Evolutionary conservation across 2,329 filamentous ascomycete genomes (phyloP).

Genomic region (Pseudogymnoascus sp.): DNA sequence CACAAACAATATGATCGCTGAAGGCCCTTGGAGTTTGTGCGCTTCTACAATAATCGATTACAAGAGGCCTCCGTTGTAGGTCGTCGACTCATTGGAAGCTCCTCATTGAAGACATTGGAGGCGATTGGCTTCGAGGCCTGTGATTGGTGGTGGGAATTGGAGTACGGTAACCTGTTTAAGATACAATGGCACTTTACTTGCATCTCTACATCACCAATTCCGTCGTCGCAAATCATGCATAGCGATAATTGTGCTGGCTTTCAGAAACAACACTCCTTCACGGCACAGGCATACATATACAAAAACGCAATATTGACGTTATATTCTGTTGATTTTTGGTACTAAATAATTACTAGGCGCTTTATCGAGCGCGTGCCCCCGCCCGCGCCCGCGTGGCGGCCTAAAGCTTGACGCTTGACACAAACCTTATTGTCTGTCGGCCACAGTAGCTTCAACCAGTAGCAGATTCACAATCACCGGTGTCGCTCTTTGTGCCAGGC

Average conservation of each 20-base stretch:
- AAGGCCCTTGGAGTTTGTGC: slow-evolving; percentile 5
- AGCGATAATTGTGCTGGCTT: background rate
- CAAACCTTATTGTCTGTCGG: slow-evolving; percentile 2
- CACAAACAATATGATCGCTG: background rate
- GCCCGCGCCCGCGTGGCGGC: background rate
- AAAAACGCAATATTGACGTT: slow-evolving; percentile 4
- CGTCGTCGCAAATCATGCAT: background rate
- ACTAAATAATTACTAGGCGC: background rate
- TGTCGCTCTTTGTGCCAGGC: slow-evolving; percentile 4
- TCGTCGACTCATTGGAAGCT: slow-evolving; percentile 7
- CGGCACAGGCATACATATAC: background rate
- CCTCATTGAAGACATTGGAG: slow-evolving; percentile 8
- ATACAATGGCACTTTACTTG: background rate
- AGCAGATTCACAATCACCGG: slow-evolving; percentile 11
- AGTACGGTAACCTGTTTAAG: background rate
- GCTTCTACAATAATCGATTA: background rate
- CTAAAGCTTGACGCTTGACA: background rate
- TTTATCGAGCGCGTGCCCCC: background rate
- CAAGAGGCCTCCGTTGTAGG: slow-evolving; percentile 4
- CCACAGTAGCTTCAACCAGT: slow-evolving; percentile 3
- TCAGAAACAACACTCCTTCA: background rate
- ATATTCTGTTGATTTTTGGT: background rate
- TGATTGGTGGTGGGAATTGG: background rate
- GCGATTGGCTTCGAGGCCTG: slow-evolving; percentile 5
- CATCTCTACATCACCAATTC: background rate